Evolutionary conservation across 2,329 filamentous ascomycete genomes (phyloP).

Genomic region (Pseudocercospora macadamiae): DNA sequence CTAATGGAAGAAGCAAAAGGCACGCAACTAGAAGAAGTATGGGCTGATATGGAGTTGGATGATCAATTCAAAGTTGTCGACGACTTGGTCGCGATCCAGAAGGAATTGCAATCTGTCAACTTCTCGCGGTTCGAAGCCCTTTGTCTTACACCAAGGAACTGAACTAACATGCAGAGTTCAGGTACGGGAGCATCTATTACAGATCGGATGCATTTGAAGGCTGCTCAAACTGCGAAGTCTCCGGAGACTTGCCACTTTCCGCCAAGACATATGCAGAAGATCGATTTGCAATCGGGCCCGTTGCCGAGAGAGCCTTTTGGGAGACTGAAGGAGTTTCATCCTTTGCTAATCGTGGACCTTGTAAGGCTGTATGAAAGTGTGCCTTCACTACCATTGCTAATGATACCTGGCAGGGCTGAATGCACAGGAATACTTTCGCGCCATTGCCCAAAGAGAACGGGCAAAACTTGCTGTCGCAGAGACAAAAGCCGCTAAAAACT

Average conservation of each 20-base stretch:
- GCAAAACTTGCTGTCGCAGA: slow-evolving; percentile 4
- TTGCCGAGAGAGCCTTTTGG: slow-evolving; percentile 42
- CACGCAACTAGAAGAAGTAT: slow-evolving; percentile 34
- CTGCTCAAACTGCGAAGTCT: slow-evolving; percentile 34
- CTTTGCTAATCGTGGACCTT: slow-evolving; percentile 45
- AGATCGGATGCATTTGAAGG: slow-evolving; percentile 37
- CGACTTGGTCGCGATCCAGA: slow-evolving; percentile 42
- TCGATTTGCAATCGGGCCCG: slow-evolving; percentile 44
- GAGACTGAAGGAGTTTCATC: slow-evolving; percentile 33
- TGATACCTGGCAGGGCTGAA: slow-evolving; percentile 8
- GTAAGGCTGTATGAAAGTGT: slow-evolving; percentile 9
- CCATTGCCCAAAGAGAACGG: slow-evolving; percentile 12
- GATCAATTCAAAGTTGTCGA: slow-evolving; percentile 38
- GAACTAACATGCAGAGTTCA: slow-evolving; percentile 17
- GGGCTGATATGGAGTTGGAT: slow-evolving; percentile 34
- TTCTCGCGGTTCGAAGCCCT: slow-evolving; percentile 39
- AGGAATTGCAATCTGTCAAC: slow-evolving; percentile 42
- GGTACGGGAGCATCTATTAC: slow-evolving; percentile 46
- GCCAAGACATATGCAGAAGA: slow-evolving; percentile 37
- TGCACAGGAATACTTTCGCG: slow-evolving; percentile 12
- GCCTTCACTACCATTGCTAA: background rate
- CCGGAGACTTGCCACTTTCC: slow-evolving; percentile 16
- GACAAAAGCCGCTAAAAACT: slow-evolving; percentile 20
- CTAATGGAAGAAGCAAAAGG: slow-evolving; percentile 39
- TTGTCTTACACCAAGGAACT: background rate